Evolutionary conservation across 108 stramenopile species (phyloP).

Genomic region (Stephanodiscus minutulus): DNA sequence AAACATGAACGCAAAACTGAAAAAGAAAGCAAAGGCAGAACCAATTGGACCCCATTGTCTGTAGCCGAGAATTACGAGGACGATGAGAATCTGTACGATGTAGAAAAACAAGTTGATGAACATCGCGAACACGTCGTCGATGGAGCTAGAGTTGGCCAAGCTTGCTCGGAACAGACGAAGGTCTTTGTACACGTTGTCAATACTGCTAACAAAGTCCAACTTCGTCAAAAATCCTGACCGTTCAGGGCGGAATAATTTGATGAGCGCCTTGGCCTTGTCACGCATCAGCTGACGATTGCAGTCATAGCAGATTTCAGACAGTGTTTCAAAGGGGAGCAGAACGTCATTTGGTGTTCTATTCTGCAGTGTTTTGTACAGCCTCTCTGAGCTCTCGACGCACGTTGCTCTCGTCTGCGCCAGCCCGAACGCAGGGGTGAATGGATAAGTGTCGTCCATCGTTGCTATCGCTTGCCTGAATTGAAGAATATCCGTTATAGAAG

Average conservation of each 20-base stretch:
- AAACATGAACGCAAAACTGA: constrained; percentile 65
- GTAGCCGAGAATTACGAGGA: constrained; percentile 53
- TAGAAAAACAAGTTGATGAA: constrained; percentile 64
- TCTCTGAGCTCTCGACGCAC: constrained; percentile 65
- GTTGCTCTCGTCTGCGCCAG: constrained; percentile 52
- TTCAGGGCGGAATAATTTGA: constrained; percentile 67
- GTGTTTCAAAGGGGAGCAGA: constrained; percentile 60
- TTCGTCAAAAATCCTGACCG: constrained; percentile 55
- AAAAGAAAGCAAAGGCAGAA: constrained; percentile 55
- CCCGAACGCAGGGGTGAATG: constrained; percentile 60
- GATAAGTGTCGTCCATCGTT: constrained; percentile 42
- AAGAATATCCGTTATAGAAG: constrained; percentile 44
- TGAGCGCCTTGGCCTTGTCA: constrained; percentile 46
- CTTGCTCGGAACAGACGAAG: constrained; percentile 50
- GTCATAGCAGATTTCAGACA: constrained; percentile 38
- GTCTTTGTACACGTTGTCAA: constrained; percentile 66
- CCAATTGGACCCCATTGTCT: constrained; percentile 47
- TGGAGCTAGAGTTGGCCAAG: constrained; percentile 45
- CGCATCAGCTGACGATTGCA: constrained; percentile 22
- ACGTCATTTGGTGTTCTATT: constrained; percentile 29
- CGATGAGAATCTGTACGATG: constrained; percentile 43
- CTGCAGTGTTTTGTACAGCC: constrained; percentile 52
- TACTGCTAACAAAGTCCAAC: constrained; percentile 37
- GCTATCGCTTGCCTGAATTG: constrained; percentile 52
- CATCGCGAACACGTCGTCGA: constrained; percentile 60